Evolutionary conservation across 441 rosid species (phyloP).

Genomic region (Geranium incanum): DNA sequence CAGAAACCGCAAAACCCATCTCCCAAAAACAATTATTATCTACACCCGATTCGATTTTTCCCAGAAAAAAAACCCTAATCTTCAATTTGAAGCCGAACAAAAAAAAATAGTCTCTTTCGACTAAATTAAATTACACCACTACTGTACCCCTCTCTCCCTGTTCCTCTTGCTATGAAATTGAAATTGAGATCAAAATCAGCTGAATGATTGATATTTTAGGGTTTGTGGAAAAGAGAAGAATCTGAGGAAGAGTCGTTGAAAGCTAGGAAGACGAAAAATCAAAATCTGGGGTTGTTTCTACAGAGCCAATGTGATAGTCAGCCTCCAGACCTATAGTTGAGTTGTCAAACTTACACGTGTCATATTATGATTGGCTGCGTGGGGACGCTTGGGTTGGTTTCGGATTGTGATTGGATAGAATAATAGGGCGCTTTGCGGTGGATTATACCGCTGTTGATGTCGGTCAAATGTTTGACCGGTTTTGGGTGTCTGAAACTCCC

Average conservation of each 20-base stretch:
- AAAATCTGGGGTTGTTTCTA: not conserved
- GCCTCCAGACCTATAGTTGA: not conserved
- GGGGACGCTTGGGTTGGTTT: not conserved
- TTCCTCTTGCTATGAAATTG: not conserved
- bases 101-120: not conserved
- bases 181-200: not conserved
- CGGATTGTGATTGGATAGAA: not conserved
- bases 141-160: conserved; percentile 1
- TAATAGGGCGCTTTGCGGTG: not conserved
- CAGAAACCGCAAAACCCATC: conserved; percentile 58
- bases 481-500: not conserved
- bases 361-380: not conserved
- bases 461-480: conserved; percentile 8
- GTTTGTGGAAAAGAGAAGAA: not conserved
- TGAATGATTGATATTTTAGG: not conserved
- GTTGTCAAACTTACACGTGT: not conserved
- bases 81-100: not conserved
- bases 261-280: conserved; percentile 5
- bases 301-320: not conserved
- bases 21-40: conserved; percentile 10
- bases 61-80: not conserved
- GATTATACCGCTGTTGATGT: not conserved
- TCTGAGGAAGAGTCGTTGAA: conserved; percentile 6
- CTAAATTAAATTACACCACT: not conserved
- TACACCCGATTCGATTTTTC: not conserved